Evolutionary conservation across 2,329 filamentous ascomycete genomes (phyloP).

Genomic region (Fusarium chaquense): DNA sequence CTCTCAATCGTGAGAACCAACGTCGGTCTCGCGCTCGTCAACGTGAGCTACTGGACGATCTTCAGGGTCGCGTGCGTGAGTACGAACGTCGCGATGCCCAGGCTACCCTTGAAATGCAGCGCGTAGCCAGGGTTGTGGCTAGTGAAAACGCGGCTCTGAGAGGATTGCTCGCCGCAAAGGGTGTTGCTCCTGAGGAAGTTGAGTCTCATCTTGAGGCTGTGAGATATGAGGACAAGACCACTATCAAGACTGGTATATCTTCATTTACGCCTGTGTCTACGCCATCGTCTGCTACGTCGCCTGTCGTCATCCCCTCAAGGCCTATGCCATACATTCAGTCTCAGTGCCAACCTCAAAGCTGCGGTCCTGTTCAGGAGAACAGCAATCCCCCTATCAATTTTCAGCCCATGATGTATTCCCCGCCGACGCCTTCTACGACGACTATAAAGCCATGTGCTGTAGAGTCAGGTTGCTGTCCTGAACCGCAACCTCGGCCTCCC

Average conservation of each 20-base stretch:
- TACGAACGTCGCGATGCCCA: constrained; percentile 57
- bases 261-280: constrained; percentile 20
- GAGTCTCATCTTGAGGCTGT: constrained; percentile 38
- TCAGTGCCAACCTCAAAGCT: constrained; percentile 4
- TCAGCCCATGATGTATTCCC: constrained; percentile 1
- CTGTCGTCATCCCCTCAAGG: constrained; percentile 11
- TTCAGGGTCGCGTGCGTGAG: constrained; percentile 57
- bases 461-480: constrained; percentile 14
- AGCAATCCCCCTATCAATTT: not conserved
- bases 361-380: not conserved
- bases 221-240: not conserved
- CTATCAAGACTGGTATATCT: not conserved
- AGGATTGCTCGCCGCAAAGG: constrained; percentile 40
- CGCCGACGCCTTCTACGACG: not conserved
- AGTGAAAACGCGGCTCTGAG: constrained; percentile 58
- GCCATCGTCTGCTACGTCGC: constrained; percentile 24
- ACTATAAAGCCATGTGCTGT: not conserved
- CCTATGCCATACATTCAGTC: not conserved
- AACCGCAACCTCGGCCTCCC: constrained; percentile 15
- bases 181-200: constrained; percentile 36
- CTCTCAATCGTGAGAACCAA: constrained; percentile 58
- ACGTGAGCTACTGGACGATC: constrained; percentile 57
- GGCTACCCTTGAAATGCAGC: constrained; percentile 62
- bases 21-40: constrained; percentile 60
- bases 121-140: constrained; percentile 58